A percentile compares a stretch with the other conserved stretches of the same genome.
Conservation (phyloP, 1,139 yeast species). For the Meyerozyma carpophila region DNA sequence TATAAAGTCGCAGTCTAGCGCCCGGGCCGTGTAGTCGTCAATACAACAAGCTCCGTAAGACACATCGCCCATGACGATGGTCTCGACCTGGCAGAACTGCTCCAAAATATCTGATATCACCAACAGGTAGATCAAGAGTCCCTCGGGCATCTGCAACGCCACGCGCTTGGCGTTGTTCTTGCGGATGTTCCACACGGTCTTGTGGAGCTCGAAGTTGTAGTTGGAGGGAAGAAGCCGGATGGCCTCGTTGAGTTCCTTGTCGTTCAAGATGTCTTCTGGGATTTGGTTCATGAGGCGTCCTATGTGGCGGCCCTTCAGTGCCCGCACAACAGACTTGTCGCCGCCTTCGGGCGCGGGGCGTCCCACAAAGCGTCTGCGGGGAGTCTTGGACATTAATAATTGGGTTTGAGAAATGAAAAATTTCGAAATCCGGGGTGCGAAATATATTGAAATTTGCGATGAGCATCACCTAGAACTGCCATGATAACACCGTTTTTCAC, state of each 20-base stretch:
- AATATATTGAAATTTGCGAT: background rate
- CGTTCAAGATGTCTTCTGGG: slow-evolving; percentile 80
- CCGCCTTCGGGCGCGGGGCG: slow-evolving; percentile 2
- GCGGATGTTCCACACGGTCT: slow-evolving; percentile 87
- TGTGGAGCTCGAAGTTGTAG: slow-evolving; percentile 93
- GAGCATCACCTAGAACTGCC: slow-evolving; percentile 1
- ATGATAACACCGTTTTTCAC: slow-evolving; percentile 89
- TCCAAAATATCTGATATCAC: slow-evolving; percentile 85
- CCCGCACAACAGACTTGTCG: background rate
- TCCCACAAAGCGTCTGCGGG: slow-evolving; percentile 10
- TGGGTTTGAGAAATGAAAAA: background rate
- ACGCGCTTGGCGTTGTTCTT: slow-evolving; percentile 69
- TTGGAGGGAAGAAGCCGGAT: slow-evolving; percentile 78
- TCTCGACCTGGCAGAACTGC: slow-evolving; percentile 84
- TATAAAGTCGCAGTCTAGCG: slow-evolving; percentile 88
- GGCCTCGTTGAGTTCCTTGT: slow-evolving; percentile 76
- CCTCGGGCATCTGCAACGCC: slow-evolving; percentile 98
- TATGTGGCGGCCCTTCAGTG: slow-evolving; percentile 24
- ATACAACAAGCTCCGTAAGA: slow-evolving; percentile 99
- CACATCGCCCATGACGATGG: slow-evolving; percentile 96
- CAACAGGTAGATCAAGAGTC: slow-evolving; percentile 79
- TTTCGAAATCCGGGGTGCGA: background rate
- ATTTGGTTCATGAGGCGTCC: slow-evolving; percentile 77
- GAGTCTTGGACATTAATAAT: slow-evolving; percentile 1
- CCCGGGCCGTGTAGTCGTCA: slow-evolving; percentile 91